Base-by-base conservation (phyloP, 106 monocot species). In the Dioscorea dumetorum region DNA sequence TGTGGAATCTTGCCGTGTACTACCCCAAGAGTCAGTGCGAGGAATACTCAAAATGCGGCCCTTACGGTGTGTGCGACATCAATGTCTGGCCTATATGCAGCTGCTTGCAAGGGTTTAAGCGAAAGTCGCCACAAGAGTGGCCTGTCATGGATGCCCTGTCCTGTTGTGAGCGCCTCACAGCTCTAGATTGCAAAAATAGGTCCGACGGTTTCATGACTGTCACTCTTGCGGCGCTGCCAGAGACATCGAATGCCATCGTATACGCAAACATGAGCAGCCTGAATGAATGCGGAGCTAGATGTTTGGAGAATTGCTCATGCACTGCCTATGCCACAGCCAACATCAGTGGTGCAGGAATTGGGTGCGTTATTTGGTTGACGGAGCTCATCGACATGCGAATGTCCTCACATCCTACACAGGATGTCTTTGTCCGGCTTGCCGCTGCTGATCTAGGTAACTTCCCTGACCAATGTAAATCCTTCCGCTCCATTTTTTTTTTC, bases 91-190 rank as follows among this genome's bases (percentile, higher is more conserved):
- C 74, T 24, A 62, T 76, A 4, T 90, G 85, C 68, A 50, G 61
- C 20, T 90, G 90, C 58, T 53, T 76, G 68, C 70, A 17, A 4
- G 86, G 83, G 12, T 86, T 79, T 63, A 12, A 21, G 18, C 80
- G 75, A 5, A 83, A 74, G 68, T 60, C 72, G 22, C 72, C 62
- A 1, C 50, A 1, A 2, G 57, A 67, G 2, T 90, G 90, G 86
- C 59, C 1, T 14, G 24, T 75, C 24, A 63, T 73, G 31, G 72
- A 75, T 10, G 49, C 1, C 4, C 23, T 59, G 0, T 69, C 16
- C 33, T 86, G 86, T 24, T 90, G 90, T 60, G 61, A 66, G 57
- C 54, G 81, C 52, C 70, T 62, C 49, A 80, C 77, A 21, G 14
- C 33, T n/a, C 32, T 86, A 64, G 76, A 73, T 57, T 85, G 85